Base-by-base conservation (phyloP, 73 alveolate species). In the Effrenium voratum region DNA sequence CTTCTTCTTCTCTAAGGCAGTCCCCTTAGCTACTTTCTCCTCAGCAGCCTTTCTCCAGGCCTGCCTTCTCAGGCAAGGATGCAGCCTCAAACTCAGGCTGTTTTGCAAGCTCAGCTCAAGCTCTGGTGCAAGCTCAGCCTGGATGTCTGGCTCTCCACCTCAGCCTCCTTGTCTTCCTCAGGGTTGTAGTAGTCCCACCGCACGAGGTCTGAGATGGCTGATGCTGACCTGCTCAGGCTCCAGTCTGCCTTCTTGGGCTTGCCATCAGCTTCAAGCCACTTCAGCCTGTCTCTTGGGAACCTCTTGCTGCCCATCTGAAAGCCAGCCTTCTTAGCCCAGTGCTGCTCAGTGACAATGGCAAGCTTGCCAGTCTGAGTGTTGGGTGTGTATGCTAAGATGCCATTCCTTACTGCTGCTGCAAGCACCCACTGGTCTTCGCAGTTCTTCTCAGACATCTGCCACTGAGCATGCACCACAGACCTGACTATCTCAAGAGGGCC, bases 361-460 rank as follows among this genome's bases (percentile, higher is more conserved):
- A 83, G 93, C 28, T 2, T 15, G 36, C 77, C 77, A 34, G 93
- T 52, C 66, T 34, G 57, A 52, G 59, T 76, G 59, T 83, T 52
- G 40, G 93, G 93, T 44, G 79, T 83, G 68, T 45, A 83, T 3
- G 8, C 93, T 79, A 83, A 30, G 59, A 83, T 19, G 32, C 79
- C 93, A 52, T 55, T 83, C n/a, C n/a, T n/a, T n/a, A n/a, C n/a
- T 1, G 93, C 93, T 10, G 93, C 93, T 26, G 59, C 34, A 41
- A 83, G 93, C 26, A 83, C 79, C 93, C 93, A 83, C 41, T 46
- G 36, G 41, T 83, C 93, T 0, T 41, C 0, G 45, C 10, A 43
- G 57, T 83, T 83, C 47, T 83, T 83, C 3, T 36, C 79, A 4
- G 30, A 4, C 59, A 83, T 32, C 0, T 36, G 2, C 2, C 34